Base-by-base conservation (phyloP, 208 protist genomes). In the Acanthamoeba castellanii region DNA sequence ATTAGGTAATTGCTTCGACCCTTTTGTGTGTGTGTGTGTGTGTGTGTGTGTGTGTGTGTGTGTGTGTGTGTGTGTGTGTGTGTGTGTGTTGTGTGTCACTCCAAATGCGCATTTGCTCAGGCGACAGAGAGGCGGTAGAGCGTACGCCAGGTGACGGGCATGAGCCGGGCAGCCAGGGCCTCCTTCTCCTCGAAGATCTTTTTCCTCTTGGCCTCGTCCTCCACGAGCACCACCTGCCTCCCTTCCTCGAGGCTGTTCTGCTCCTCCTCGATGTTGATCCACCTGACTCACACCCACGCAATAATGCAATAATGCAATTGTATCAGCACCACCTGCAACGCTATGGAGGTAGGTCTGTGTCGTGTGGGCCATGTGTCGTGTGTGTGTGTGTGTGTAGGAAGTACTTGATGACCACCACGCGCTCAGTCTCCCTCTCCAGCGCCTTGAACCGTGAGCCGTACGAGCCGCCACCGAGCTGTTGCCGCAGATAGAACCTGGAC, bases 101-200 rank as follows among this genome's bases (percentile, higher is more conserved):
- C 52, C 68, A 76, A 76, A 25, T 14, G 13, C 3, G 18, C n/a
- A 76, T 37, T 70, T 70, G n/a, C 3, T 70, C 8, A 25, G 27
- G 3, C 4, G 14, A 70, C 8, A 25, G 16, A 32, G 3, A 25
- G 64, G 4, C 5, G 18, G 3, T 42, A 27, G 16, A 76, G 3
- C 76, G 45, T 57, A 84, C 76, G 32, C 76, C 76, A 84, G n/a
- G 76, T 84, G n/a, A 84, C 18, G 47, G 76, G 76, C 76, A 84
- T 84, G 76, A 84, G 76, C 22, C 18, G 76, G 45, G 42, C 76
- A 55, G 76, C 76, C 3, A 84, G 76, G 37, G 4, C 55, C 76
- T 84, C 76, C 47, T 84, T 84, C 16, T 84, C 76, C 22, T 84
- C 76, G n/a, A 84, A 84, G 13, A 84, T 20, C 9, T 37, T 14